These are phyloP conservation scores for Botryotinia narcissicola DNA, from an alignment of 2,329 filamentous ascomycete species.

Conservation along the genomic window DNA sequence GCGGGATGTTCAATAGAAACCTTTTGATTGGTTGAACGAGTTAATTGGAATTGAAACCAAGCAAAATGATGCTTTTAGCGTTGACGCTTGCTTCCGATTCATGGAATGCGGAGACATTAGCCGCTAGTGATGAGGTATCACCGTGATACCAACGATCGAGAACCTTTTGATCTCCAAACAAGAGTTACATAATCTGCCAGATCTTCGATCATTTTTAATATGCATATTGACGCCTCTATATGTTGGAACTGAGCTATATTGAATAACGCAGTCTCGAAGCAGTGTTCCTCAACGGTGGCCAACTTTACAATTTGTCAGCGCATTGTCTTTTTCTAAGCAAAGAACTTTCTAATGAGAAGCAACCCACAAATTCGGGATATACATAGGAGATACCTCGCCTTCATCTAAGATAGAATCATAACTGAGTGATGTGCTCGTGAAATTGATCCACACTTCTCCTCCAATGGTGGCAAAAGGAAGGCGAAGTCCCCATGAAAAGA, in stretches of 20 bases:
- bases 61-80: background rate
- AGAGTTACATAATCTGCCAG: background rate
- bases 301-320: background rate
- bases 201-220: background rate
- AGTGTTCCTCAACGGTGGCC: background rate
- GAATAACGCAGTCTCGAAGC: too few species aligned
- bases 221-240: background rate
- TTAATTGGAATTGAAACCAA: background rate
- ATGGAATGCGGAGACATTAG: background rate
- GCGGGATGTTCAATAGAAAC: background rate
- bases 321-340: background rate
- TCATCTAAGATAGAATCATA: background rate
- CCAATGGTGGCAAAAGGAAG: background rate
- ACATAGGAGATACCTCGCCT: background rate
- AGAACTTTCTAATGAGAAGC: background rate
- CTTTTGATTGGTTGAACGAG: background rate
- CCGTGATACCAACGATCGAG: constrained; percentile 5
- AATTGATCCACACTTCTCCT: background rate
- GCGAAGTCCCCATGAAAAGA: too few species aligned
- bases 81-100: background rate
- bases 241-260: background rate
- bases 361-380: background rate
- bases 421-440: background rate
- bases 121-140: background rate
- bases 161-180: constrained; percentile 2